Evolutionary conservation across 2,329 filamentous ascomycete genomes (phyloP), one percentile per base, ranked within the genome.

Genomic region (Clarireedia monteithiana): DNA sequence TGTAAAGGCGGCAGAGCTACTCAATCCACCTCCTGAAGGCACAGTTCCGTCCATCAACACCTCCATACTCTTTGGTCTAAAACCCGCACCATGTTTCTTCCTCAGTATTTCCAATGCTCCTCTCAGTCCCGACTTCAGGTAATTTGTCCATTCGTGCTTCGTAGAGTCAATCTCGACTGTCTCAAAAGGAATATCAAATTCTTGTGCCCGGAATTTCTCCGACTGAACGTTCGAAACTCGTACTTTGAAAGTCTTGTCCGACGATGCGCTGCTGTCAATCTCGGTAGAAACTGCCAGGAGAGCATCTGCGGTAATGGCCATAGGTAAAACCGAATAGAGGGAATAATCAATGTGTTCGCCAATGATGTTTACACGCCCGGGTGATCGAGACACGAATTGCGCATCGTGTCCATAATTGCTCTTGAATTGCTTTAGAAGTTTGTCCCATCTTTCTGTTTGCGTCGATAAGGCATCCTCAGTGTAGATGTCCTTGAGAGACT

Each of bases 301-400:
- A 56, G 91, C 86, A 72, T 99, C 94, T 60, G 90, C 88, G 5
- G 88, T 90, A 63, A 97, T 91, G 60, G 92, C 94, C 84, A 96
- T 96, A 52, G 94, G 94, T 24, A 99, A 79, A 58, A 96, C 91
- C 64, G 94, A 86, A 77, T 97, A 99, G 20, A 99, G 82, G 14
- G 90, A 96, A 75, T 99, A 99, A 76, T 99, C 94, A 67, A 99
- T 96, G 75, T 99, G 94, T 79, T 99, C 94, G 71, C 94, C 94
- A 69, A 99, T 96, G 68, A 99, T 94, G 75, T 97, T 97, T 63
- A 99, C 94, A 63, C 94, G 83, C 58, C 94, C 94, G 1, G 94
- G 94, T 55, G 91, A 96, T 60, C 94, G 85, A 9, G 92, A 83
- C 20, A 97, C 83, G 67, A 96, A 96, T 58, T 88, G 80, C 40